phyloP scores from a whole-genome alignment of 176 grass and related monocot species.

The Juncus effusus region DNA sequence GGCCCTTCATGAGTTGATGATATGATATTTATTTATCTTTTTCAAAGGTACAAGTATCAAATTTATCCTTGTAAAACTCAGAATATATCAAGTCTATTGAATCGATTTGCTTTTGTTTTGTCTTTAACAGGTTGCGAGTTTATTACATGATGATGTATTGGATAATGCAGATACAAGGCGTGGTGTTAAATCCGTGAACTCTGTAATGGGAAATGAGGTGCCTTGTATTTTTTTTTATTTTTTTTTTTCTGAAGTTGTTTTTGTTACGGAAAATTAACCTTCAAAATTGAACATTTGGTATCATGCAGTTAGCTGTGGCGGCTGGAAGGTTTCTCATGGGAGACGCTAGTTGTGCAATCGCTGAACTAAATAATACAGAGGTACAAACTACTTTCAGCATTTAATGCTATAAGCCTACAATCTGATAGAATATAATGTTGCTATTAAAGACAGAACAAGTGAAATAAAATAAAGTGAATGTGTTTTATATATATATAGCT shows the following conservation, averaged over 20 bases:
- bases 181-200: constrained; percentile 83
- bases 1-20: too few species aligned
- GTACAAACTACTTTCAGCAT: constrained; percentile 32
- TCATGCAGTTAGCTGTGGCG: constrained; percentile 81
- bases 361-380: constrained; percentile 89
- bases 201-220: constrained; percentile 97
- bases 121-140: constrained; percentile 72
- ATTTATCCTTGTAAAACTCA: too few species aligned
- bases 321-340: constrained; percentile 95
- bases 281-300: too few species aligned
- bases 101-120: too few species aligned
- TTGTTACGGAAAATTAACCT: too few species aligned
- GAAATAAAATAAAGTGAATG: constrained; percentile 22
- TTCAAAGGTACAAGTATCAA: too few species aligned
- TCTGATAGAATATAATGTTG: neutral
- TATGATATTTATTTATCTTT: too few species aligned
- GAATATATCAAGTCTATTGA: too few species aligned
- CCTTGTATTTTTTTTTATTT: neutral
- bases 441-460: neutral
- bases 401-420: constrained; percentile 19
- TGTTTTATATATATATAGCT: constrained; percentile 58
- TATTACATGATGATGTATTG: constrained; percentile 96
- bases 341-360: constrained; percentile 86
- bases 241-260: constrained; percentile 2
- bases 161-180: constrained; percentile 98